Conservation (phyloP, 108 stramenopile species). For the Cyclotella kingstonii region DNA sequence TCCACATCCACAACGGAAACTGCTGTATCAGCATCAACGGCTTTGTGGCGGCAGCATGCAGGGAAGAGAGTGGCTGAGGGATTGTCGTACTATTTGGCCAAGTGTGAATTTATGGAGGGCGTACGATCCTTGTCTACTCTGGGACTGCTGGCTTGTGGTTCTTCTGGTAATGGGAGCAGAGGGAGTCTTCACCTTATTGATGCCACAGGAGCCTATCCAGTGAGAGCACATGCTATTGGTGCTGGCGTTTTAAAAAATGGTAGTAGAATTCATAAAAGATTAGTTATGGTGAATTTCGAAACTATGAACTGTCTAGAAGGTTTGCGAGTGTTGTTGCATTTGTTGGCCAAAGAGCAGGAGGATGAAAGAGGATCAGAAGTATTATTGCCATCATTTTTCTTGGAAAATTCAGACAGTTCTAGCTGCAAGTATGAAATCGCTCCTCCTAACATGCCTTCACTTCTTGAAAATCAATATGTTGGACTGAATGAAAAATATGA, state of each 20-base stretch:
- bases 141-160: conserved; percentile 56
- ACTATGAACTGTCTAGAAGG: conserved; percentile 27
- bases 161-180: background rate
- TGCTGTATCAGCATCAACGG: background rate
- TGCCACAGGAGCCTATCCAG: conserved; percentile 63
- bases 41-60: background rate
- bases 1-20: background rate
- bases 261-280: conserved; percentile 26
- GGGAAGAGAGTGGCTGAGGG: conserved; percentile 53
- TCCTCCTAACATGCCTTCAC: background rate
- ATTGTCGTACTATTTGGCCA: conserved; percentile 64
- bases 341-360: conserved; percentile 29
- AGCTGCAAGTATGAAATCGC: background rate
- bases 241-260: conserved; percentile 46
- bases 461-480: background rate
- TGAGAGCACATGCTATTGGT: conserved; percentile 69
- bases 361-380: background rate
- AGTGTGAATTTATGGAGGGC: conserved; percentile 47
- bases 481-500: background rate
- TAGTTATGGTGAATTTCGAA: conserved; percentile 32
- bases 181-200: conserved; percentile 58
- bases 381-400: background rate
- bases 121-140: conserved; percentile 49
- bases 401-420: background rate
- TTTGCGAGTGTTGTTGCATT: conserved; percentile 17